Evolutionary conservation across 371 early-diverging fungal species (phyloP), one percentile per base, ranked within the genome.

Genomic region (Mucor lusitanicus): DNA sequence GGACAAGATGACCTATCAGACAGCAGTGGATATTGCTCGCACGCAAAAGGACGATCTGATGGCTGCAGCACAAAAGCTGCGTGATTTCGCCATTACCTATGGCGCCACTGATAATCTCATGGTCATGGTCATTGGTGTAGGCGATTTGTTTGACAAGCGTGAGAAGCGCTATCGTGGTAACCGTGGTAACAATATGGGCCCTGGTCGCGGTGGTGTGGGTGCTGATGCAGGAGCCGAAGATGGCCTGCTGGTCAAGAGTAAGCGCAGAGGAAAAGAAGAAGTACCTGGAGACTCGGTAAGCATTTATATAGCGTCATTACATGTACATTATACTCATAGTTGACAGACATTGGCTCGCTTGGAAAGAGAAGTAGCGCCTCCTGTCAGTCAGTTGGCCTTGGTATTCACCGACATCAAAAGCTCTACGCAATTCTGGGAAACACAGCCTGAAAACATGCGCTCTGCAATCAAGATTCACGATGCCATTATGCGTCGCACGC

Each of bases 361-460:
- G 17, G 89, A 88, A 40, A 84, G 87, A 59, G 94, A 95, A 72
- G 92, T 95, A 17, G 89, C 90, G 21, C 94, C 97, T 21, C 97
- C 97, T 0, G 81, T 88, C 0, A 95, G 94, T 37, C 86, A 90
- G 68, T 80, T 96, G 7, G 94, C 94, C 0, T 78, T 98, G 61
- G 95, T 96, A 13, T 98, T 98, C 73, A 98, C 98, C 0, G 98
- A 98, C 75, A 95, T 97, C 76, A 95, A 94, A 61, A 94, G 91
- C 76, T 97, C 97, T 32, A 98, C 98, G 0, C 84, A 89, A 6
- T 84, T 96, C n/a, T 98, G 98, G 98, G 95, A 96, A 72, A 94
- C 86, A 19, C 86, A 91, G 39, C 91, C 91, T 0, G 85, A 87
- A 19, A 93, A 92, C 13, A 98, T 98, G 98, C 88, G 91, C 27